Evolutionary conservation across 2,329 filamentous ascomycete species (phyloP).

Genomic region (Fusarium sp.): DNA sequence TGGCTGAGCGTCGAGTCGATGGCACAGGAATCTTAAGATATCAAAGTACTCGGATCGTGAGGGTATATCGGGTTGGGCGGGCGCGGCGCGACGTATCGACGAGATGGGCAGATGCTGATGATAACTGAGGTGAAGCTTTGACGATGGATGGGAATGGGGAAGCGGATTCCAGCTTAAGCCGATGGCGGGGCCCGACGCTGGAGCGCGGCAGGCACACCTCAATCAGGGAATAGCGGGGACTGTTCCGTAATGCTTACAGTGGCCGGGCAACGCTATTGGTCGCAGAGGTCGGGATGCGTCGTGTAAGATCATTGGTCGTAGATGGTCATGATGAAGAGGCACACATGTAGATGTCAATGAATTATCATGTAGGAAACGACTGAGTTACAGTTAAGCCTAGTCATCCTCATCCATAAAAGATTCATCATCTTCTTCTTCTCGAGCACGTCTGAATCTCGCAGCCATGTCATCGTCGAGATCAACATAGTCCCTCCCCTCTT

Average conservation of each 20-base stretch:
- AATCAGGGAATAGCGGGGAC: neutral
- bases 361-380: neutral
- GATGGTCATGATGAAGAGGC: neutral
- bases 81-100: neutral
- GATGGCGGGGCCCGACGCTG: slow-evolving; percentile 26
- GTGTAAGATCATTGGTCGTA: slow-evolving; percentile 47
- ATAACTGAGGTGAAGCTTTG: slow-evolving; percentile 23
- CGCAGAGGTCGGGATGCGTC: slow-evolving; percentile 10
- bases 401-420: neutral
- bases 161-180: slow-evolving; percentile 29
- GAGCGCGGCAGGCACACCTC: neutral
- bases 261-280: slow-evolving; percentile 21
- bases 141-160: slow-evolving; percentile 30
- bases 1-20: slow-evolving; percentile 25
- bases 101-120: slow-evolving; percentile 1
- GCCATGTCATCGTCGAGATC: slow-evolving; percentile 49
- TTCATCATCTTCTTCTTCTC: neutral
- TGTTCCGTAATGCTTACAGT: slow-evolving; percentile 5
- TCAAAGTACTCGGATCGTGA: neutral
- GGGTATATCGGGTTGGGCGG: neutral
- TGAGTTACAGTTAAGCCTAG: neutral
- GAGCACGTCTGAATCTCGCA: neutral
- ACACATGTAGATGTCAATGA: neutral
- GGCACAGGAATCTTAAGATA: neutral
- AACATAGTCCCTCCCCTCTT: slow-evolving; percentile 48